phyloP scores from a whole-genome alignment of 169 alveolate species.

The Babesia divergens region DNA sequence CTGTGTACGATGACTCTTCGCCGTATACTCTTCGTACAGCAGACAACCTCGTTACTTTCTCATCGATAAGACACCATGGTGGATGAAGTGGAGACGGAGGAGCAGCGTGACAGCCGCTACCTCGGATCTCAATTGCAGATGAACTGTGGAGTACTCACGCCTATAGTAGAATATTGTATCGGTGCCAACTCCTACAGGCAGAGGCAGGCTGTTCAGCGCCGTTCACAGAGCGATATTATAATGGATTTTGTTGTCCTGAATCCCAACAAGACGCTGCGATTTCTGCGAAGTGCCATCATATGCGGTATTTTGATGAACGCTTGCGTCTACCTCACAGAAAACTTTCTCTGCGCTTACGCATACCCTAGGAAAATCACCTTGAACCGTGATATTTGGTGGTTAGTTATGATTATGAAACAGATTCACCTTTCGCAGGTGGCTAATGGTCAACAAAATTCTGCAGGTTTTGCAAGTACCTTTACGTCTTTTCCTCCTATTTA shows the following conservation, averaged over 20 bases:
- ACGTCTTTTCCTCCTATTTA: conserved; percentile 4
- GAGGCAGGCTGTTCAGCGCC: background rate
- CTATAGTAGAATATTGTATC: conserved; percentile 21
- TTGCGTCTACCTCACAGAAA: conserved; percentile 33
- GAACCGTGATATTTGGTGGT: conserved; percentile 2
- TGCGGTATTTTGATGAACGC: conserved; percentile 28
- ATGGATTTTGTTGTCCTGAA: conserved; percentile 49
- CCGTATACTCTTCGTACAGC: no score
- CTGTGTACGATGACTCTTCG: no score
- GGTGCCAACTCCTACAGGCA: conserved; percentile 21
- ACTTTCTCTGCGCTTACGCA: background rate
- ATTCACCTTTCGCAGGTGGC: conserved; percentile 31
- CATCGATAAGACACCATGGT: background rate
- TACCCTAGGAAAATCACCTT: background rate
- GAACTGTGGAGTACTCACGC: background rate
- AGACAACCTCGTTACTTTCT: no score
- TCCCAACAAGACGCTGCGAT: conserved; percentile 31
- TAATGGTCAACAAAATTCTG: conserved; percentile 31
- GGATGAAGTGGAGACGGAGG: background rate
- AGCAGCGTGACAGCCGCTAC: background rate
- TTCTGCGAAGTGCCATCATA: conserved; percentile 15
- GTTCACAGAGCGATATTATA: conserved; percentile 4
- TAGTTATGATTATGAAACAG: background rate
- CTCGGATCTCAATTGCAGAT: conserved; percentile 32
- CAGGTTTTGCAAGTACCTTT: conserved; percentile 26